These are phyloP conservation scores for Teratosphaeria pseudoeucalypti DNA, from an alignment of 2,329 filamentous ascomycete genomes.

Conservation along the genomic window DNA sequence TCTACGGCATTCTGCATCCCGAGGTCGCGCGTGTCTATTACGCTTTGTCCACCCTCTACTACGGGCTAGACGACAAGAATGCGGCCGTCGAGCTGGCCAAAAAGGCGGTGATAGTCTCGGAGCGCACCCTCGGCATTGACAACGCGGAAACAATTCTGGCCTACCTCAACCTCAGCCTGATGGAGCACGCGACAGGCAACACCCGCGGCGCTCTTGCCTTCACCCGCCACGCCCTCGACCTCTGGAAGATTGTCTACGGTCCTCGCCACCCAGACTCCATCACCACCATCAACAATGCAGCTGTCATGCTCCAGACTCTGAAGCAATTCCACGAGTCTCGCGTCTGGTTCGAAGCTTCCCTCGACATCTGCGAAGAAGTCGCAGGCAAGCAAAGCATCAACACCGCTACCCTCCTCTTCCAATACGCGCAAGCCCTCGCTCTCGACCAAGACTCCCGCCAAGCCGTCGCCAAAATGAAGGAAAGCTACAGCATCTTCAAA, in stretches of 20 bases:
- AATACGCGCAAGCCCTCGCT: conserved; percentile 88
- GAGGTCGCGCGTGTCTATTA: conserved; percentile 95
- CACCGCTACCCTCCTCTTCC: conserved; percentile 89
- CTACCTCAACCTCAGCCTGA: conserved; percentile 90
- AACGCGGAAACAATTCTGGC: conserved; percentile 87
- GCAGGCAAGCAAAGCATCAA: conserved; percentile 84
- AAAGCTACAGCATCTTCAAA: conserved; percentile 94
- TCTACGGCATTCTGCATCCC: conserved; percentile 93
- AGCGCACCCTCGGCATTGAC: conserved; percentile 87
- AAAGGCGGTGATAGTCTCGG: conserved; percentile 92
- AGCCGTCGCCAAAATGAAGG: conserved; percentile 86
- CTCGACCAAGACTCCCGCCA: conserved; percentile 91
- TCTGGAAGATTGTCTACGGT: conserved; percentile 97
- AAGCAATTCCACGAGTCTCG: conserved; percentile 93
- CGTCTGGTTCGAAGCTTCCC: conserved; percentile 90
- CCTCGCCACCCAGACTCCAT: conserved; percentile 91
- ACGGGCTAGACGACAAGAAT: conserved; percentile 94
- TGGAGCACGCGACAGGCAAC: conserved; percentile 85
- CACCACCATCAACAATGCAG: conserved; percentile 96
- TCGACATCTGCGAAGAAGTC: conserved; percentile 77
- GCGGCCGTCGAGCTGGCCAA: conserved; percentile 88
- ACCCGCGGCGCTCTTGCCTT: conserved; percentile 80
- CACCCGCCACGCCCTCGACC: conserved; percentile 80
- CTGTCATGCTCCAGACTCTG: conserved; percentile 93
- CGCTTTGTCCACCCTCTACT: conserved; percentile 89